Base-by-base conservation (phyloP, 2,329 filamentous ascomycete genomes). In the Penicillium sp. region DNA sequence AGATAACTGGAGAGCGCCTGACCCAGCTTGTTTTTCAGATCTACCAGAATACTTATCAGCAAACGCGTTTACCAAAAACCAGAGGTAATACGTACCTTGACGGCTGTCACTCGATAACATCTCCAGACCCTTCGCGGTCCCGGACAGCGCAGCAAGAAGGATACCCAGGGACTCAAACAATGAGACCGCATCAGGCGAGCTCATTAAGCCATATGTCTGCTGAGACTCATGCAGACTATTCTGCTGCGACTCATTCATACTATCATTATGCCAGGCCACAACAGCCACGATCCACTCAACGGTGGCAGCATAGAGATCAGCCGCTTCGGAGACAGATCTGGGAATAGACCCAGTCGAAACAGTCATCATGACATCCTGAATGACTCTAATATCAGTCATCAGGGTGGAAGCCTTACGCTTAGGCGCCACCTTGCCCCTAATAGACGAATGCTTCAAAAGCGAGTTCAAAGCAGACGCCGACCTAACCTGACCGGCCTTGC, bases 91-190 rank as follows among this genome's bases (percentile, higher is more conserved):
- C 27, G 35, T 60, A 71, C 69, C 66, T 58, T 67, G 62, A 47
- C 64, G 49, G 9, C 53, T 60, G 29, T 64, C 58, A 8, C 60
- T 54, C 13, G 69, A 67, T 32, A 72, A 59, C 26, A 60, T 62
- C 20, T 68, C 64, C 22, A 70, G 37, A 1, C 66, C 67, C 47
- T 65, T 70, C 8, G 55, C 46, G 6, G 65, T 69, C 24, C 61
- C 64, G 3, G 67, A 67, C 37, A 72, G 39, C 18, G 66, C 68
- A 28, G 67, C 66, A 20, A 72, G 58, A 13, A 72, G 49, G 50
- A 72, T 69, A 0, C 69, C 69, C n/a, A 71, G 37, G 16, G 68
- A 68, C 51, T 71, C 69, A 42, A 72, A 70, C 45, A 72, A 54
- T 1, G 66, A 65, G n/a, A 66, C 62, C 13, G 63, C 65, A 53